A percentile compares a stretch with the other conserved stretches of the same genome.
phyloP scores from a whole-genome alignment of 306 rosid genomes.

The Acmispon strigosus region DNA sequence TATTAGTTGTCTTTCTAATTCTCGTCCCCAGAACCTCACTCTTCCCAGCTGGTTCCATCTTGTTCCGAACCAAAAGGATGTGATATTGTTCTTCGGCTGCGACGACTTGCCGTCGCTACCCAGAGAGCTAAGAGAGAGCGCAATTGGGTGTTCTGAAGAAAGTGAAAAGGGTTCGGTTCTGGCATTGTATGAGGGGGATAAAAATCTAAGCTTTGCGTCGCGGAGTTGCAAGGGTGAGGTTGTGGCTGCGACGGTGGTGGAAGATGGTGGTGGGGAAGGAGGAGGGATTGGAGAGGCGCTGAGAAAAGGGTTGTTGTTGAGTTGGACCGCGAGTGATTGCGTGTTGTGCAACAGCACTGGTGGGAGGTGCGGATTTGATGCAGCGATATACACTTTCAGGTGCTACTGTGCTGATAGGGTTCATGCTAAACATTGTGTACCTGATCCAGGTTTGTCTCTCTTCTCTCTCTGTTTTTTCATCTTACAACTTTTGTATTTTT shows the following conservation, averaged over 20 bases:
- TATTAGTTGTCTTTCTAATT: constrained; percentile 4
- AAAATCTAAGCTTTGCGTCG: not conserved
- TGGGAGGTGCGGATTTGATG: constrained; percentile 52
- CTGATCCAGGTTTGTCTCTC: constrained; percentile 32
- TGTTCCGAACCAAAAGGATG: not conserved
- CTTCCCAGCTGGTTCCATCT: not conserved
- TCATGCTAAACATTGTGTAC: constrained; percentile 38
- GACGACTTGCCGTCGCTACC: not conserved
- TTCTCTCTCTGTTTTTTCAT: not conserved
- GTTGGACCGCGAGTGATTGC: constrained; percentile 42
- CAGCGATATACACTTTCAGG: not conserved
- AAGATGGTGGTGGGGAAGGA: not conserved
- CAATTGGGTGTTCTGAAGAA: constrained; percentile 19
- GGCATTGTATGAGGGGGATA: constrained; percentile 23
- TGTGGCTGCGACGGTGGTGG: not conserved
- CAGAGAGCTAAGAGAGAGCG: not conserved
- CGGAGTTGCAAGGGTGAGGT: constrained; percentile 7
- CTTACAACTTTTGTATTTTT: not conserved
- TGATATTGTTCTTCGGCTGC: constrained; percentile 32
- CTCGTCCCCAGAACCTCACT: not conserved
- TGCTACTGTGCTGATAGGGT: constrained; percentile 53
- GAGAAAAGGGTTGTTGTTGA: constrained; percentile 43
- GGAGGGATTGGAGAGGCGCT: constrained; percentile 7
- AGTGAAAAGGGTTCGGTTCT: constrained; percentile 16
- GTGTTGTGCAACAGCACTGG: not conserved